These are phyloP conservation scores for Pyronema domesticum DNA, from an alignment of 495 filamentous ascomycete genomes.

Conservation along the genomic window DNA sequence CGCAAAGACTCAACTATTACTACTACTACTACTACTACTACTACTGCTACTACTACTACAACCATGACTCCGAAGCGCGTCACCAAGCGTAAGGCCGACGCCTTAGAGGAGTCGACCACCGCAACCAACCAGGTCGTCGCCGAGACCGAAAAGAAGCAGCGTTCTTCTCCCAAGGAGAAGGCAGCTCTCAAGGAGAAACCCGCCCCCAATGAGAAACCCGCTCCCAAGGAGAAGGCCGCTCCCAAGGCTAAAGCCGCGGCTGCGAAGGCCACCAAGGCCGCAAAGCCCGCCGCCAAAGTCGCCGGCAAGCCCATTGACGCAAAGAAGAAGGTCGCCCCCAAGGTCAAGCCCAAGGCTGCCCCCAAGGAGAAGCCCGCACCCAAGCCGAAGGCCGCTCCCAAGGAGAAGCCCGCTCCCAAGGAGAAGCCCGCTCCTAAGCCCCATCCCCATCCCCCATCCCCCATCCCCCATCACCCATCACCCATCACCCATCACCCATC, in stretches of 20 bases:
- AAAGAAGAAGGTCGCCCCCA: background rate
- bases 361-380: conserved; percentile 2
- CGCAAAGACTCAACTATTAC: background rate
- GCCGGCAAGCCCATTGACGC: background rate
- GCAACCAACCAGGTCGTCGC: conserved; percentile 13
- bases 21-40: background rate
- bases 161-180: conserved; percentile 1
- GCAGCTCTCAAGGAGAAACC: background rate
- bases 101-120: conserved; percentile 13
- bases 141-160: conserved; percentile 7
- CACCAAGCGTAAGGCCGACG: conserved; percentile 22
- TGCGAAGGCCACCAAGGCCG: conserved; percentile 3
- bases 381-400: conserved; percentile 8
- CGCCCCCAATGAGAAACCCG: conserved; percentile 9
- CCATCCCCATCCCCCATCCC: no score
- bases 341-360: background rate
- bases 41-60: no score
- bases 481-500: no score
- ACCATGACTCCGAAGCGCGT: conserved; percentile 14
- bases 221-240: conserved; percentile 14
- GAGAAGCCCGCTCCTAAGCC: conserved; percentile 7
- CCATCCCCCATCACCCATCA: no score
- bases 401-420: conserved; percentile 6
- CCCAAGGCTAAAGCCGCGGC: conserved; percentile 8
- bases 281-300: background rate